A percentile compares a stretch with the other conserved stretches of the same genome.
phyloP scores from a whole-genome alignment of 1,284 basidiomycete genomes.

The Coniferiporia sulphurascens region DNA sequence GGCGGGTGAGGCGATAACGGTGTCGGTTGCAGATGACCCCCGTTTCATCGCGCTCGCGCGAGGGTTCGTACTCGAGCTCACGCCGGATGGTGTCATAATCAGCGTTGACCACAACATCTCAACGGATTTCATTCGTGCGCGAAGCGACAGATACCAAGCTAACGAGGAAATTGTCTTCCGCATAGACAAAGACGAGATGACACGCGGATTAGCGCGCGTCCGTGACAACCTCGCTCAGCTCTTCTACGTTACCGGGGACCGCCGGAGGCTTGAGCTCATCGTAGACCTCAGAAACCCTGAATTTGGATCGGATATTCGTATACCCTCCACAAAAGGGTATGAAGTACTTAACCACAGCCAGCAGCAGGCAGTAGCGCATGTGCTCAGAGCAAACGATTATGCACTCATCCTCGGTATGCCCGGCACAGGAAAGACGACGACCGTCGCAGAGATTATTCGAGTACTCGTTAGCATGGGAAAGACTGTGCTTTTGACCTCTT shows the following conservation, averaged over 20 bases:
- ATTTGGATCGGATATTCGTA: conserved; percentile 43
- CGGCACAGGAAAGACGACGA: conserved; percentile 96
- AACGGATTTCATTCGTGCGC: conserved; percentile 37
- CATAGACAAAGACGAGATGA: conserved; percentile 92
- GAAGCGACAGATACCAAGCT: conserved; percentile 13
- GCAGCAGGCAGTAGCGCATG: conserved; percentile 64
- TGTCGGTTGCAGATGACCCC: conserved; percentile 74
- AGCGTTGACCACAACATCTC: conserved; percentile 82
- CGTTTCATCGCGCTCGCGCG: conserved; percentile 77
- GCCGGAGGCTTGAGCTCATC: conserved; percentile 61
- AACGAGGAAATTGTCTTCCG: conserved; percentile 57
- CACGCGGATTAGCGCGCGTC: conserved; percentile 81
- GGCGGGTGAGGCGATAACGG: conserved; percentile 75
- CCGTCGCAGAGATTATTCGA: conserved; percentile 85
- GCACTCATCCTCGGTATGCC: conserved; percentile 95
- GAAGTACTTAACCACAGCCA: conserved; percentile 71
- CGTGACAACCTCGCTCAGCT: conserved; percentile 87
- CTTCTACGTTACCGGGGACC: conserved; percentile 76
- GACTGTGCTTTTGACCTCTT: conserved; percentile 84
- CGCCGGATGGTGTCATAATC: conserved; percentile 59
- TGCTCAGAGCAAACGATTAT: conserved; percentile 83
- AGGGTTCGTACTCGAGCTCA: conserved; percentile 79
- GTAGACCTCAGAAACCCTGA: conserved; percentile 76
- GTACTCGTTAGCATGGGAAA: conserved; percentile 78
- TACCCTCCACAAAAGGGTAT: conserved; percentile 20